These are phyloP conservation scores for Papiliotrema flavescens DNA, from an alignment of 1,284 basidiomycete genomes.

Conservation along the genomic window DNA sequence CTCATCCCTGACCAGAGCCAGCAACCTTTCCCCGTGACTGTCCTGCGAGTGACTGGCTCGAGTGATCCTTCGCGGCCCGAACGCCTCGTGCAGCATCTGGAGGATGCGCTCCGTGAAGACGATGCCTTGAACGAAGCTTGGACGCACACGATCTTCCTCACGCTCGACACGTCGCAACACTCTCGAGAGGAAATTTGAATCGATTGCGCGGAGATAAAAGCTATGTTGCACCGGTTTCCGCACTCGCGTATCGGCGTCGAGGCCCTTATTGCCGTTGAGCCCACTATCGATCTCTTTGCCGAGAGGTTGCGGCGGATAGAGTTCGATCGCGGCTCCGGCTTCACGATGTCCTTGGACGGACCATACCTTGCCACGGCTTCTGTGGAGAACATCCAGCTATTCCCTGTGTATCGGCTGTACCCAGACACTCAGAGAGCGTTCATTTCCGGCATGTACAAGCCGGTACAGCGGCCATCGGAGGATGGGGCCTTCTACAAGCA, in stretches of 20 bases:
- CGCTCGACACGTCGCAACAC: neutral
- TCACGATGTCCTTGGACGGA: neutral
- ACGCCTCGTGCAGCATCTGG: neutral
- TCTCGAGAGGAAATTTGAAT: neutral
- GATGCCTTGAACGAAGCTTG: neutral
- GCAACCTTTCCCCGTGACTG: too few species aligned
- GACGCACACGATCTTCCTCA: slow-evolving; percentile 1
- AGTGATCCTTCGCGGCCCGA: neutral
- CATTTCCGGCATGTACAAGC: slow-evolving; percentile 18
- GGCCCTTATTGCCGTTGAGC: neutral
- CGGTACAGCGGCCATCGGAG: too few species aligned
- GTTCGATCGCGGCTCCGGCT: neutral
- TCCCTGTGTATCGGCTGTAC: slow-evolving; percentile 16
- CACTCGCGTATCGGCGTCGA: neutral
- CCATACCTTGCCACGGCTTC: neutral
- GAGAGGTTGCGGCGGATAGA: neutral
- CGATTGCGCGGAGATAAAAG: neutral
- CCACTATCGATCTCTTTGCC: neutral
- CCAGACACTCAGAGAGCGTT: slow-evolving; percentile 16
- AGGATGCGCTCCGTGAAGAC: neutral
- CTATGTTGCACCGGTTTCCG: too few species aligned
- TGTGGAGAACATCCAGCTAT: slow-evolving; percentile 2
- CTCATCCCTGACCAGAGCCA: too few species aligned
- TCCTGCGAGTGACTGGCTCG: neutral
- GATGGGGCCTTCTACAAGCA: slow-evolving; percentile 3